Evolutionary conservation across 2,329 filamentous ascomycete genomes (phyloP), one percentile per base, ranked within the genome.

Genomic region (Pseudopithomyces maydicus): DNA sequence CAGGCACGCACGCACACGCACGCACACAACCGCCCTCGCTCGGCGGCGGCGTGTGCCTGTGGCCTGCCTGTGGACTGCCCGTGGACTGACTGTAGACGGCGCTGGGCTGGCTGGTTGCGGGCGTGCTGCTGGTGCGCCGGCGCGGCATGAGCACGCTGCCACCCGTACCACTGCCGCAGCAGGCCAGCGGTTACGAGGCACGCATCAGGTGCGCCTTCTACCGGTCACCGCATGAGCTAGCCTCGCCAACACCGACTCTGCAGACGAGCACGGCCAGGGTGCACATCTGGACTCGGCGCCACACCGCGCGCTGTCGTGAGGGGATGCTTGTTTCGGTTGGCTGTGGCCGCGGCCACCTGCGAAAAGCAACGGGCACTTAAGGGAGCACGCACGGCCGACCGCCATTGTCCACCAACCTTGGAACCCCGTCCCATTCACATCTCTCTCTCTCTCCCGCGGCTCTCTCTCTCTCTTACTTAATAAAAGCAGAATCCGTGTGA

Each of bases 361-460:
- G 14, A 41, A 32, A 41, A 50, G 47, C 47, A 50, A 48, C 33
- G 46, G 46, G 33, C 46, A 39, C 46, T 48, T 39, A 26, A 39
- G 32, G 17, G 45, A 36, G 45, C 45, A 47, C 45, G 45, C 45
- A 47, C 45, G 32, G 44, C 26, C 44, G 44, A 29, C 44, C 11
- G 26, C 44, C n/a, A 26, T 44, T 44, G 41, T 43, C 14, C n/a
- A n/a, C n/a, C n/a, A n/a, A n/a, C n/a, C n/a, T n/a, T n/a, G n/a
- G 41, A 20, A 19, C 22, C 41, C 19, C 41, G 23, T 45, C 15
- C 38, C 38, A 38, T 41, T 41, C 41, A 20, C 45, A 15, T 49
- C 23, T 35, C 26, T n/a, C 29, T 32, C 33, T 2, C 46, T 39
- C 33, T 38, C 46, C 32, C 23, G 5, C 26, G 8, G 26, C 26